Base-by-base conservation (phyloP, 352 stramenopile species). In the Globisporangium acanthophoron region DNA sequence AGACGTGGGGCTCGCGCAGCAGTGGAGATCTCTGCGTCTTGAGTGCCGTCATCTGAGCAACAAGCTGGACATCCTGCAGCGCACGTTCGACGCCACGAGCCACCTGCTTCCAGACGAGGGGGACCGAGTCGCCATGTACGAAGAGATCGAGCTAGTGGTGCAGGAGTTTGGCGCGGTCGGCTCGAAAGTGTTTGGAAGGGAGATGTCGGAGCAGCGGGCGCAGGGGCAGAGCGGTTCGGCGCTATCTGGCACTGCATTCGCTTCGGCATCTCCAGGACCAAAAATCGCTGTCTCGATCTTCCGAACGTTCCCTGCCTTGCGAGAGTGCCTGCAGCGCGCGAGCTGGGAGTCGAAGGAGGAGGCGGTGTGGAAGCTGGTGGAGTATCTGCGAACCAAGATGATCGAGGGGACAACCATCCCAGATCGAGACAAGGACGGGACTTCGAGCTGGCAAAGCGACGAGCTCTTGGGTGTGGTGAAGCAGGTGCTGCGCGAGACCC, bases 301-400 rank as follows among this genome's bases (percentile, higher is more conserved):
- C 9, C 49, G 41, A 16, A n/a, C 13, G 9, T 31, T 61, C 31
- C 39, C 27, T 1, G 47, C 47, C 49, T 46, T 62, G 47, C 3
- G 31, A 52, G 7, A 41, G 27, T 20, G 41, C n/a, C 3, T 45
- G 3, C 49, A 61, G 27, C 47, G 18, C 16, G 48, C 61, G 11
- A 31, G 15, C 18, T 76, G 69, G 65, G 59, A 67, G 8, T 31
- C 56, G 3, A 64, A 63, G 11, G 69, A 76, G 49, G 65, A 73
- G 20, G 56, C 59, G 8, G 39, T 76, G 11, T 76, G 68, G 68
- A 58, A 54, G 48, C 31, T 70, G 6, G 48, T 66, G 3, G 57
- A 55, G 15, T 44, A 46, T 13, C 45, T 73, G 12, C 54, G 44
- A 21, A 16, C 43, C 16, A 29, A 29, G 18, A 29, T 6, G 43